These are phyloP conservation scores for Fusarium azukiicola DNA, from an alignment of 2,329 filamentous ascomycete species.

Conservation along the genomic window DNA sequence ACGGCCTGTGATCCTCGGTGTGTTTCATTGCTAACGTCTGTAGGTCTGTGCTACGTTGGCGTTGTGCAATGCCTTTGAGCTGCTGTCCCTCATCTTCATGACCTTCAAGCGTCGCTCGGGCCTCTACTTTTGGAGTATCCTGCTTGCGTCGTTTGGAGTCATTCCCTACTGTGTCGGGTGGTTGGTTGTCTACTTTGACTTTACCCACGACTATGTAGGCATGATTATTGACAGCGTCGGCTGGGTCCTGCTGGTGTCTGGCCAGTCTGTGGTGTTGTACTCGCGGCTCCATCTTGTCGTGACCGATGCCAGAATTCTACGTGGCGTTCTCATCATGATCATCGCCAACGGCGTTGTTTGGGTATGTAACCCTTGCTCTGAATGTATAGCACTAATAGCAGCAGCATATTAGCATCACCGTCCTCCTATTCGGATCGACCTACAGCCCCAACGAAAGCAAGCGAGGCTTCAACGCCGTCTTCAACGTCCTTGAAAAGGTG, in stretches of 20 bases:
- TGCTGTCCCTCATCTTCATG: slow-evolving; percentile 56
- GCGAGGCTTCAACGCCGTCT: slow-evolving; percentile 33
- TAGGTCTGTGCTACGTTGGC: slow-evolving; percentile 38
- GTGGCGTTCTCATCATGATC: slow-evolving; percentile 31
- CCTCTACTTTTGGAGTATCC: slow-evolving; percentile 65
- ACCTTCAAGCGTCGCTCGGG: slow-evolving; percentile 57
- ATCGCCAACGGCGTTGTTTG: slow-evolving; percentile 63
- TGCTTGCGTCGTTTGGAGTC: slow-evolving; percentile 59
- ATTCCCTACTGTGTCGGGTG: slow-evolving; percentile 67
- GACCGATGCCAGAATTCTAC: background rate
- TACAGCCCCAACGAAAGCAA: slow-evolving; percentile 24
- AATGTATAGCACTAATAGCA: background rate
- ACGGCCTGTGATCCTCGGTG: fast-evolving
- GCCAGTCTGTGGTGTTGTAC: slow-evolving; percentile 42
- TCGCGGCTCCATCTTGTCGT: slow-evolving; percentile 35
- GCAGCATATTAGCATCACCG: slow-evolving; percentile 72
- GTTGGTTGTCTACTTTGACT: slow-evolving; percentile 63
- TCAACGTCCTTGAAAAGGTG: slow-evolving; percentile 57
- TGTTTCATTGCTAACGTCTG: background rate
- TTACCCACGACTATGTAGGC: slow-evolving; percentile 32
- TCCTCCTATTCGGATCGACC: slow-evolving; percentile 53
- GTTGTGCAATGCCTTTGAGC: slow-evolving; percentile 58
- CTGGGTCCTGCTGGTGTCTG: slow-evolving; percentile 34
- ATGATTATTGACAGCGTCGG: slow-evolving; percentile 45
- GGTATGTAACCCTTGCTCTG: background rate